Percentiles rank a stretch among this genome's conserved stretches.
phyloP scores from a whole-genome alignment of 2,329 filamentous ascomycete species.

The Fusarium sororula region DNA sequence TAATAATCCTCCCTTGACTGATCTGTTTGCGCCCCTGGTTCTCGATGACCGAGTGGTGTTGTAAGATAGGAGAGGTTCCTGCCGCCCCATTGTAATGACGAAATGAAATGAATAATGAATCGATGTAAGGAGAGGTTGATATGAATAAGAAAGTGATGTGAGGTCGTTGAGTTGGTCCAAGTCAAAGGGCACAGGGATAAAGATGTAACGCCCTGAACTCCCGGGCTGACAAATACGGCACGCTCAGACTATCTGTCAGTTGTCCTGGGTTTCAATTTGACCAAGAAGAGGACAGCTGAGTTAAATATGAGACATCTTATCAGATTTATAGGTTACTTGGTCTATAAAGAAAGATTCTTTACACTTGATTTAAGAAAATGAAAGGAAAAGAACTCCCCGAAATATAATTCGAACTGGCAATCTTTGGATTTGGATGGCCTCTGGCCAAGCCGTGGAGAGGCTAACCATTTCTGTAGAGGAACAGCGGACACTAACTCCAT shows the following conservation, averaged over 20 bases:
- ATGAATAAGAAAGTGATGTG: not conserved
- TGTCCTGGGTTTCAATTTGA: not conserved
- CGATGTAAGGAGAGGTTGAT: not conserved
- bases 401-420: not conserved
- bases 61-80: slow-evolving; percentile 35
- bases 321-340: too few species aligned
- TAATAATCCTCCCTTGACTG: slow-evolving; percentile 30
- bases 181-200: slow-evolving; percentile 20
- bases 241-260: not conserved
- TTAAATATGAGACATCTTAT: not conserved
- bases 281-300: not conserved
- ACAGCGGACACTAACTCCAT: not conserved
- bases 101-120: not conserved
- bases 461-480: not conserved
- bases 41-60: slow-evolving; percentile 23
- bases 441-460: not conserved
- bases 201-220: slow-evolving; percentile 2
- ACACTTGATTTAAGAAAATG: not conserved
- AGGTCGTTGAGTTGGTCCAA: not conserved
- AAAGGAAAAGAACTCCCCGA: not conserved
- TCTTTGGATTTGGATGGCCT: not conserved
- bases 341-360: too few species aligned
- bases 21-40: slow-evolving; percentile 23
- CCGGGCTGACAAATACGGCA: slow-evolving; percentile 28
- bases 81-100: slow-evolving; percentile 26